Conservation (phyloP, 1,139 yeast genomes). For the Geotrichum australiense region DNA sequence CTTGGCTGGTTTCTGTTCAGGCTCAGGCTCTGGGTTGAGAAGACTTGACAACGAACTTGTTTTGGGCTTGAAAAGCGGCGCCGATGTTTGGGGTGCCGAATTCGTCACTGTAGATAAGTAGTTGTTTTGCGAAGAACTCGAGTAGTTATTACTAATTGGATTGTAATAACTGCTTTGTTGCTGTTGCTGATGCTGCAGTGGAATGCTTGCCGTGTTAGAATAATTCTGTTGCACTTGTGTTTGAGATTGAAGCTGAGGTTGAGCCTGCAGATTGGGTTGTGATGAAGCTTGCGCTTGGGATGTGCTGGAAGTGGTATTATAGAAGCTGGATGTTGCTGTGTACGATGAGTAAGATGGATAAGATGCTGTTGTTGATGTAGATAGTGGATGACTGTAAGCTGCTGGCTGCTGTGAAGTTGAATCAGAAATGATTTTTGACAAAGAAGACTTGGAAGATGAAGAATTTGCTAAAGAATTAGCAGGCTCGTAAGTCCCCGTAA, state of each 20-base stretch:
- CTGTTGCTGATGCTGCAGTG: no score
- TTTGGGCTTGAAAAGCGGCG: not conserved
- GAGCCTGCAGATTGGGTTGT: no score
- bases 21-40: conserved; percentile 8
- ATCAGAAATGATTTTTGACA: conserved; percentile 4
- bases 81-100: not conserved
- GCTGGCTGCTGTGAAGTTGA: not conserved
- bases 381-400: not conserved
- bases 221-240: no score
- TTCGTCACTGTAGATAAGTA: no score
- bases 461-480: conserved; percentile 2
- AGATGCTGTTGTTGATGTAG: conserved; percentile 1
- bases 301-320: no score
- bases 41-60: conserved; percentile 14
- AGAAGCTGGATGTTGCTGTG: no score
- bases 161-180: no score
- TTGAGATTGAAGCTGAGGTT: no score
- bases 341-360: no score
- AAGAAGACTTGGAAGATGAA: not conserved
- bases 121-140: not conserved
- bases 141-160: conserved; percentile 1
- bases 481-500: conserved; percentile 1
- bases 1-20: not conserved
- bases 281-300: no score
- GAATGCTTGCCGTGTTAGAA: no score